phyloP scores from a whole-genome alignment of 2,329 filamentous ascomycete genomes.

The Phaeoacremonium minimum region DNA sequence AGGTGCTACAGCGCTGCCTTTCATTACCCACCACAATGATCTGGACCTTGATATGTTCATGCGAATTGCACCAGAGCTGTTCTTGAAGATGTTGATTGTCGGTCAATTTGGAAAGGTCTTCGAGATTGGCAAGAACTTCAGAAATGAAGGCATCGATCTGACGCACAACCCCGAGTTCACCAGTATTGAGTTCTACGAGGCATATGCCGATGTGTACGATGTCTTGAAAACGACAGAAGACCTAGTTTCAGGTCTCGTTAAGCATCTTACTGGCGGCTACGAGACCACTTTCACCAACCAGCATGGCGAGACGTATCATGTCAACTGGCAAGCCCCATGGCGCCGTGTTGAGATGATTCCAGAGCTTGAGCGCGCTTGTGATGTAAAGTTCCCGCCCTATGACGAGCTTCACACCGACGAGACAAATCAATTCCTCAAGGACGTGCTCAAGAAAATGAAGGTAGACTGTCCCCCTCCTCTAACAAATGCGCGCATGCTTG shows the following conservation, averaged over 20 bases:
- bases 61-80: conserved; percentile 91
- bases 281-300: conserved; percentile 84
- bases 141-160: conserved; percentile 86
- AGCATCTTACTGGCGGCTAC: conserved; percentile 81
- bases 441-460: conserved; percentile 81
- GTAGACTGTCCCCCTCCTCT: conserved; percentile 86
- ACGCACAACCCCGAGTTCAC: conserved; percentile 99
- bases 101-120: conserved; percentile 93
- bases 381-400: conserved; percentile 89
- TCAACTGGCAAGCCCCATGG: conserved; percentile 98
- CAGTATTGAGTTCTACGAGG: conserved; percentile 95
- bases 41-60: conserved; percentile 92
- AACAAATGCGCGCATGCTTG: conserved; percentile 94
- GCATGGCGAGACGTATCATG: conserved; percentile 77
- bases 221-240: conserved; percentile 90
- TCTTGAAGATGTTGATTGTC: conserved; percentile 93
- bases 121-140: conserved; percentile 91
- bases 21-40: conserved; percentile 94
- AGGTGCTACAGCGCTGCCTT: conserved; percentile 92
- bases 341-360: conserved; percentile 93
- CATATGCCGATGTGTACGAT: conserved; percentile 88
- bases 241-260: conserved; percentile 83
- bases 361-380: conserved; percentile 80
- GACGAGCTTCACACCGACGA: conserved; percentile 87
- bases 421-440: conserved; percentile 82